These are phyloP conservation scores for Plasmodium malariae DNA, from an alignment of 169 alveolate species.

Conservation along the genomic window DNA sequence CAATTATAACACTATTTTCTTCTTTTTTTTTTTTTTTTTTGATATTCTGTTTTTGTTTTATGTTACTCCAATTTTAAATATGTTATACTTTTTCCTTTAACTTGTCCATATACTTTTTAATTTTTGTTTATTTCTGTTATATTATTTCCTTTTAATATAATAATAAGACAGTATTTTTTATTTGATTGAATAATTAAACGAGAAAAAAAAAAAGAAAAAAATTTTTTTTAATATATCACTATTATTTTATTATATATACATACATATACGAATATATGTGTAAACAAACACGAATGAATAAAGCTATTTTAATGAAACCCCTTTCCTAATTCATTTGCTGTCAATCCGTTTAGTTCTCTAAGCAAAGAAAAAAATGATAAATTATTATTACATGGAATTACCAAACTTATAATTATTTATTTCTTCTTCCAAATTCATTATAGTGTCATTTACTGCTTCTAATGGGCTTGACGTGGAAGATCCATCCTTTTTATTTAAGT, in stretches of 20 bases:
- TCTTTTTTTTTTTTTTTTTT: neutral
- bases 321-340: neutral
- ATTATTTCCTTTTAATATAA: neutral
- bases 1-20: neutral
- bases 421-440: constrained; percentile 75
- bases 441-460: constrained; percentile 41
- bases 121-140: neutral
- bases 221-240: too few relatives aligned
- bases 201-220: too few relatives aligned
- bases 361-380: neutral
- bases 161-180: neutral
- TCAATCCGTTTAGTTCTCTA: neutral
- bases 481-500: constrained; percentile 33
- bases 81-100: neutral
- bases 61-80: neutral
- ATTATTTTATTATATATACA: neutral
- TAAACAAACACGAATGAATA: neutral
- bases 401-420: constrained; percentile 34
- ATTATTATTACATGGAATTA: constrained; percentile 1
- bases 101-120: too few relatives aligned
- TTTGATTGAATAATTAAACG: too few relatives aligned
- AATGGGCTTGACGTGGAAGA: constrained; percentile 44
- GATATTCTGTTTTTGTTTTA: neutral
- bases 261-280: neutral
- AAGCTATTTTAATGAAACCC: neutral